Percentiles rank a stretch among this genome's conserved stretches.
Evolutionary conservation across 768 basidiomycete genomes (phyloP).

Genomic region (Pulveroboletus sp.): DNA sequence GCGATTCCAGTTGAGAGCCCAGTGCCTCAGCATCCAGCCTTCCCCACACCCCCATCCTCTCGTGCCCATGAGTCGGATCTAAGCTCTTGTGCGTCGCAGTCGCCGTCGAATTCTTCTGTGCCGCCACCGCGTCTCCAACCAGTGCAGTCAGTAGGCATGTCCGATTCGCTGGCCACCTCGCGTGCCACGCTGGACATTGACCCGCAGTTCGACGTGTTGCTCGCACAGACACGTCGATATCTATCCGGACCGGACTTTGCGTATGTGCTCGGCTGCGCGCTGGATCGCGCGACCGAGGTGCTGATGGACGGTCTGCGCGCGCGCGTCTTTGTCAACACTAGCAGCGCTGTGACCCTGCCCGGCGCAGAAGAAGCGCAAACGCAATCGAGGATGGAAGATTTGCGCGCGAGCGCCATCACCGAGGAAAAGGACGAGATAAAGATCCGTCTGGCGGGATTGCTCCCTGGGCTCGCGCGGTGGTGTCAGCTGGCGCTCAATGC

Average conservation of each 20-base stretch:
- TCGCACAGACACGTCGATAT: constrained; percentile 63
- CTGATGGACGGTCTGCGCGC: constrained; percentile 61
- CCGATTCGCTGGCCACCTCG: constrained; percentile 7
- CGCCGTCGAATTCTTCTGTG: constrained; percentile 14
- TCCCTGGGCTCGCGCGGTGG: constrained; percentile 81
- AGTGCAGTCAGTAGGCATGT: neutral
- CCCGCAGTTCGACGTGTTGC: constrained; percentile 53
- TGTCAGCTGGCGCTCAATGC: constrained; percentile 62
- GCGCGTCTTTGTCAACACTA: constrained; percentile 51
- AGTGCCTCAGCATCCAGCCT: constrained; percentile 2
- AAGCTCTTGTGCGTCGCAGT: constrained; percentile 28
- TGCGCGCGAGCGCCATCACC: constrained; percentile 8
- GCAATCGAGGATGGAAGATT: constrained; percentile 11
- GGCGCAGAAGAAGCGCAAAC: constrained; percentile 11
- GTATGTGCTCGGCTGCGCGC: constrained; percentile 63
- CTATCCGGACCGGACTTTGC: constrained; percentile 68
- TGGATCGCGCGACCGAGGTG: constrained; percentile 65
- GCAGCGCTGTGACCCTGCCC: constrained; percentile 8
- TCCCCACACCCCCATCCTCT: constrained; percentile 24
- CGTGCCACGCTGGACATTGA: constrained; percentile 9
- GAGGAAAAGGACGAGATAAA: constrained; percentile 37
- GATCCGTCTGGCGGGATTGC: constrained; percentile 70
- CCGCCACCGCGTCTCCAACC: constrained; percentile 23
- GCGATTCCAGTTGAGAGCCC: constrained; percentile 20
- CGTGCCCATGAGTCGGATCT: constrained; percentile 14